Evolutionary conservation across 2,329 filamentous ascomycete genomes (phyloP), one percentile per base, ranked within the genome.

Genomic region (Grosmannia serpens): DNA sequence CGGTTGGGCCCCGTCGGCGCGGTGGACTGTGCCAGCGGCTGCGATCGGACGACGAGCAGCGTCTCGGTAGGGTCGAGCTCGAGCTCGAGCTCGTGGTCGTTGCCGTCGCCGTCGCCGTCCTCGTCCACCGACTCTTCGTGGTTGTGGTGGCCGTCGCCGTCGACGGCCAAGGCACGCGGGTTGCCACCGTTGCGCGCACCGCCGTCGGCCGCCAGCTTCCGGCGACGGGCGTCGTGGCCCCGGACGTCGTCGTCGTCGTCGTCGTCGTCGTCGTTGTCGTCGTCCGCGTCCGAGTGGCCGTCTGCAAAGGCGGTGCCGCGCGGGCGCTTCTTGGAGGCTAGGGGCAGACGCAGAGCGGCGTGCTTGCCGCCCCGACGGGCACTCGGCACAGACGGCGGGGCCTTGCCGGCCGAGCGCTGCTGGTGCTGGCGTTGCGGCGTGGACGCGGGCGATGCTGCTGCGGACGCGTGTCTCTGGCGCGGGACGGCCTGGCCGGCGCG

Each of bases 1-100:
- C 85, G 80, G 60, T 83, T 76, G 0, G 82, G 80, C 0, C 81
- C 84, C 38, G 76, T 73, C 0, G 81, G 75, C 3, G 68, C 70
- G 9, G 73, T 71, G 4, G 77, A 75, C 0, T 79, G 80, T 13
- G 81, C 64, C 53, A 70, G 75, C 58, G 59, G 62, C 56, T 82
- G 78, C 6, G 78, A 73, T 29, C 74, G 73, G 11, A 82, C 71
- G 15, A 79, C 72, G 20, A 83, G 61, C 54, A 53, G 69, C 63
- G 22, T 58, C 49, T 47, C 50, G 47, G 11, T 41, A n/a, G n/a
- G n/a, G n/a, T n/a, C n/a, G n/a, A n/a, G n/a, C n/a, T n/a, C n/a
- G n/a, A n/a, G n/a, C n/a, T n/a, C n/a, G n/a, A n/a, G n/a, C n/a
- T n/a, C n/a, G n/a, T n/a, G n/a, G 7, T 66, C 56, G 8, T 63